Evolutionary conservation across 257 asterid genomes (phyloP).

Genomic region (Gentiana straminea): DNA sequence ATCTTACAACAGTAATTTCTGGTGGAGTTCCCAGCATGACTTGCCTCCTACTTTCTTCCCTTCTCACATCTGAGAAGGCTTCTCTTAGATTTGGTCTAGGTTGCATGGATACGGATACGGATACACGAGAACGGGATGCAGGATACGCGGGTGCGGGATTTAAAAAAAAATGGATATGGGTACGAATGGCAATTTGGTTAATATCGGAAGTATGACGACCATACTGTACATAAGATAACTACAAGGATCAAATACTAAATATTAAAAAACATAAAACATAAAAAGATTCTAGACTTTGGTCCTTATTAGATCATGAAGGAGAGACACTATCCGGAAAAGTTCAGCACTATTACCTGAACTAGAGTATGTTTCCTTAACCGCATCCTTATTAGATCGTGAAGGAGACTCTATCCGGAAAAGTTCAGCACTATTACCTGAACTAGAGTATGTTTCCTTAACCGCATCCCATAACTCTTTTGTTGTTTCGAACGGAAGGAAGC

Average conservation of each 20-base stretch:
- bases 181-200: no score
- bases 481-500: background rate
- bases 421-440: background rate
- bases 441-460: background rate
- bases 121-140: background rate
- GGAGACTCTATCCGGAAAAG: background rate
- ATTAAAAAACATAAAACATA: no score
- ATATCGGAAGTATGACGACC: no score
- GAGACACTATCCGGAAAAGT: background rate
- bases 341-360: background rate
- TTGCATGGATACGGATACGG: background rate
- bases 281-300: background rate
- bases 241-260: background rate
- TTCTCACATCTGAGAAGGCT: background rate
- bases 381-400: background rate
- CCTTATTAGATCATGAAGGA: background rate
- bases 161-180: background rate
- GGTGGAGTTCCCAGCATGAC: background rate
- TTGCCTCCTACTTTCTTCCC: background rate
- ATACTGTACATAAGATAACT: background rate
- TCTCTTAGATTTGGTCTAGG: background rate
- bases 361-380: no score
- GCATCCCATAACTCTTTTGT: background rate
- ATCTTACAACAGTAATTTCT: no score
- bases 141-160: background rate